These are phyloP conservation scores for Pseudotsuga menziesii DNA, from an alignment of 75 land plant species.

Conservation along the genomic window DNA sequence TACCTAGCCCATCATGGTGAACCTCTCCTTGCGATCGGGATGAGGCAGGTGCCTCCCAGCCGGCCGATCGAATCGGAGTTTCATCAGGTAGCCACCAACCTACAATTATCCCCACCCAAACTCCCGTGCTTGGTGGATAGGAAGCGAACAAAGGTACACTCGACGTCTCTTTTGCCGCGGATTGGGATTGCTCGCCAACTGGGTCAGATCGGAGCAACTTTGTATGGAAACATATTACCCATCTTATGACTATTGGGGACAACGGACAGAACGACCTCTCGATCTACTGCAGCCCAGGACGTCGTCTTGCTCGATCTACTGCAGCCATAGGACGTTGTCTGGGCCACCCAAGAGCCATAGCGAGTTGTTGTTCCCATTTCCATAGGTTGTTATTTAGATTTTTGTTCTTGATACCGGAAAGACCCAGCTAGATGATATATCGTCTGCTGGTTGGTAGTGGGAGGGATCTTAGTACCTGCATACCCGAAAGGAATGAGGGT, in stretches of 20 bases:
- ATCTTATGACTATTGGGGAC: background rate
- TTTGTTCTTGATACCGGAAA: background rate
- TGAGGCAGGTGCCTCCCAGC: constrained; percentile 18
- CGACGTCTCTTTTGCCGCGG: background rate
- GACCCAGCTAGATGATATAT: background rate
- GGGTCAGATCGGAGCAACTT: constrained; percentile 6
- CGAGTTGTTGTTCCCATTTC: background rate
- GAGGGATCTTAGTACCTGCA: background rate
- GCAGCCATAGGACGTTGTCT: background rate
- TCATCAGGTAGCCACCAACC: background rate
- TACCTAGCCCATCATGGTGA: constrained; percentile 11
- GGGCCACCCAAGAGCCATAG: constrained; percentile 5
- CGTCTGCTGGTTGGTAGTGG: background rate
- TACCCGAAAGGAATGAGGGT: background rate
- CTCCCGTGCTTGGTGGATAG: constrained; percentile 6
- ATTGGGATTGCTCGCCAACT: background rate
- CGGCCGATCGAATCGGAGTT: background rate
- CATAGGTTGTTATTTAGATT: background rate
- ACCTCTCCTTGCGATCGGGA: constrained; percentile 15
- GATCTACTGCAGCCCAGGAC: background rate
- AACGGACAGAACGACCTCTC: background rate
- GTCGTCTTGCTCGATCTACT: background rate
- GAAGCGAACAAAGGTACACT: constrained; percentile 11
- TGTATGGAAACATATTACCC: background rate
- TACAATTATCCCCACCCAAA: constrained; percentile 14